Percentiles rank a stretch among this genome's conserved stretches.
Conservation (phyloP, 2,329 filamentous ascomycete genomes). For the Metarhizium brunneum region DNA sequence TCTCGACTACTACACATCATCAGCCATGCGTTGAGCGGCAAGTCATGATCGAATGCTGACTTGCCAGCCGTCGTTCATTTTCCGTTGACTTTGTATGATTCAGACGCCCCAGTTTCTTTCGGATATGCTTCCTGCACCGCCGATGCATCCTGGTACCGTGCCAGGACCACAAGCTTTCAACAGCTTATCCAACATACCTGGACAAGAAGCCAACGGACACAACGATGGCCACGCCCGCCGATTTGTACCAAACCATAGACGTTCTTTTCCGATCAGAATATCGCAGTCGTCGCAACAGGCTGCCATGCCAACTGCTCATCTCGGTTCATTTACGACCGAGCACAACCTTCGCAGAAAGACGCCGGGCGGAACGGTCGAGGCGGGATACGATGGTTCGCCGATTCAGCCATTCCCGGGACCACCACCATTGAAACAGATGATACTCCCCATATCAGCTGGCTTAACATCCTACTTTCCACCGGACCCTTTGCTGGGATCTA, state of each 20-base stretch:
- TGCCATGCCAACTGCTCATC: constrained; percentile 8
- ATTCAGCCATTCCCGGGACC: constrained; percentile 63
- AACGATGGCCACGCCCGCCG: constrained; percentile 6
- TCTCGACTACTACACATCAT: constrained; percentile 21
- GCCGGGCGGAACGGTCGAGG: constrained; percentile 84
- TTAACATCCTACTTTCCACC: constrained; percentile 10
- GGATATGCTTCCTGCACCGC: constrained; percentile 41
- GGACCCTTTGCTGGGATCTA: constrained; percentile 5
- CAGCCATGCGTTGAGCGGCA: constrained; percentile 32
- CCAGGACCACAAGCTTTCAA: constrained; percentile 32
- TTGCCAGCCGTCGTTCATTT: constrained; percentile 15
- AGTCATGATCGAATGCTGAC: constrained; percentile 30
- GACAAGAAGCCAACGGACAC: constrained; percentile 1
- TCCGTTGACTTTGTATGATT: background rate
- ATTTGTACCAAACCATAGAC: constrained; percentile 15
- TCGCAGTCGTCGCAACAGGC: constrained; percentile 17
- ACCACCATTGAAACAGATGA: constrained; percentile 73
- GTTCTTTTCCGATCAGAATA: constrained; percentile 23
- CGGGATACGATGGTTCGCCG: constrained; percentile 80
- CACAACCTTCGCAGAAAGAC: constrained; percentile 78
- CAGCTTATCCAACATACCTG: constrained; percentile 6
- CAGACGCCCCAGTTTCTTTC: constrained; percentile 1
- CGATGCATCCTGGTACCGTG: constrained; percentile 42
- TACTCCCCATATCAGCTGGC: constrained; percentile 48
- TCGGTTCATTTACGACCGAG: constrained; percentile 16